Evolutionary conservation across 1,139 yeast genomes (phyloP).

Genomic region (Zygosaccharomyces pseudobailii): DNA sequence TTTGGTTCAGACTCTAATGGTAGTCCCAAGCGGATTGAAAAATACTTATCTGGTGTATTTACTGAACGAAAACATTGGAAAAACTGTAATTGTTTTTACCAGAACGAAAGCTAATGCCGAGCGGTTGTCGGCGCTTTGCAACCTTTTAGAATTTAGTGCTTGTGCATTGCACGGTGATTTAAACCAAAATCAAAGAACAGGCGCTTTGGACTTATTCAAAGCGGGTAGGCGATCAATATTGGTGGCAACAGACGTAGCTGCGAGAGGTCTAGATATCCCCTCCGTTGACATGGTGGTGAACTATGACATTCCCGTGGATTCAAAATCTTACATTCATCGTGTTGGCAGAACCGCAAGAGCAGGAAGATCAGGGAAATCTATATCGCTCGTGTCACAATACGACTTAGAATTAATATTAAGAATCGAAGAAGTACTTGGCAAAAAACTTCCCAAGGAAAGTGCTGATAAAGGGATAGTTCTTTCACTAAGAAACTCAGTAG

Average conservation of each 20-base stretch:
- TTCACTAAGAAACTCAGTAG: slow-evolving; percentile 80
- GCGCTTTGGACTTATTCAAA: slow-evolving; percentile 88
- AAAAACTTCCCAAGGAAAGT: slow-evolving; percentile 76
- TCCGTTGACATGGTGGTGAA: slow-evolving; percentile 88
- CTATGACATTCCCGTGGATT: slow-evolving; percentile 94
- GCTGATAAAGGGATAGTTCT: slow-evolving; percentile 75
- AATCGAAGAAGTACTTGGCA: slow-evolving; percentile 81
- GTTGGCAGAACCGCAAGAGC: slow-evolving; percentile 99
- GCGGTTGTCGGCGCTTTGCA: slow-evolving; percentile 75
- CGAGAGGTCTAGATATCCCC: slow-evolving; percentile 96
- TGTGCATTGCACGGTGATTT: slow-evolving; percentile 96
- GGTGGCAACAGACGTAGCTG: slow-evolving; percentile 97
- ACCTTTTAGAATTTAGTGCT: slow-evolving; percentile 80
- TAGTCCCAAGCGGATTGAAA: slow-evolving; percentile 88
- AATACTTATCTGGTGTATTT: slow-evolving; percentile 81
- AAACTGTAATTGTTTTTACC: slow-evolving; percentile 83
- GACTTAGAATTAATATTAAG: slow-evolving; percentile 84
- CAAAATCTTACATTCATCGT: slow-evolving; percentile 93
- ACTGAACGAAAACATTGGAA: slow-evolving; percentile 79
- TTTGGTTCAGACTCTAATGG: slow-evolving; percentile 80
- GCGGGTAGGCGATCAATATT: slow-evolving; percentile 76
- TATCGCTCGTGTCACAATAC: slow-evolving; percentile 90
- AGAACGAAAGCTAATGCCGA: slow-evolving; percentile 96
- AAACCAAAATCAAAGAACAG: slow-evolving; percentile 86
- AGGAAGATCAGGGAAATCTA: slow-evolving; percentile 89